Evolutionary conservation across 169 alveolate genomes (phyloP), one percentile per base, ranked within the genome.

Genomic region (Plasmodium reichenowi): DNA sequence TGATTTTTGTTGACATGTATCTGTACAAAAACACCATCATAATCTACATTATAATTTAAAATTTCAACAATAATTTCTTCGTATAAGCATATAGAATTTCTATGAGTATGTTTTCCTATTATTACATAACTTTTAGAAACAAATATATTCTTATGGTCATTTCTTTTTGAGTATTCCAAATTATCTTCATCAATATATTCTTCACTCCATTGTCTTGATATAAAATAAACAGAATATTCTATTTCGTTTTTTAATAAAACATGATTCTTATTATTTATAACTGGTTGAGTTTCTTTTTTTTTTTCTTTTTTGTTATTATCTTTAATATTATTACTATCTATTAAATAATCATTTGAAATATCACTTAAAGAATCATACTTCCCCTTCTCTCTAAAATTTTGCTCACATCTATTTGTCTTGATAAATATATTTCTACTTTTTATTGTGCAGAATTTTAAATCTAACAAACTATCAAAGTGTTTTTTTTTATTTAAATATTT

Each of bases 31-130:
- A 67, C 68, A 1, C 91, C 91, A 70, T 67, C 85, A 13, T 8
- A 20, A 38, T 83, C 86, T 12, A 83, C 91, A 50, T 70, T 52
- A 56, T 83, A 83, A 63, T 83, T 71, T 7, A 32, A 13, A 9
- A 83, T 83, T 70, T 83, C 91, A 15, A 83, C 85, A 48, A 15
- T 24, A 29, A 70, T 13, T 56, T 83, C 91, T 32, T 70, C 91
- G 10, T 83, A 83, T 12, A 59, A 83, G 54, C 91, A 83, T 20
- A 47, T 64, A 17, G 17, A 5, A 29, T 58, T 43, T 20, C 24
- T 47, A 24, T 83, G 91, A 13, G 13, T 59, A 48, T 83, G 91
- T 17, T 20, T 71, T 8, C 74, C 91, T 68, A 83, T 67, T 1
- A 83, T 24, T 6, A 83, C 91, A 72, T 70, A 83, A 54, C 86